Conservation (phyloP, 352 stramenopile species). For the Elongisporangium anandrum region DNA sequence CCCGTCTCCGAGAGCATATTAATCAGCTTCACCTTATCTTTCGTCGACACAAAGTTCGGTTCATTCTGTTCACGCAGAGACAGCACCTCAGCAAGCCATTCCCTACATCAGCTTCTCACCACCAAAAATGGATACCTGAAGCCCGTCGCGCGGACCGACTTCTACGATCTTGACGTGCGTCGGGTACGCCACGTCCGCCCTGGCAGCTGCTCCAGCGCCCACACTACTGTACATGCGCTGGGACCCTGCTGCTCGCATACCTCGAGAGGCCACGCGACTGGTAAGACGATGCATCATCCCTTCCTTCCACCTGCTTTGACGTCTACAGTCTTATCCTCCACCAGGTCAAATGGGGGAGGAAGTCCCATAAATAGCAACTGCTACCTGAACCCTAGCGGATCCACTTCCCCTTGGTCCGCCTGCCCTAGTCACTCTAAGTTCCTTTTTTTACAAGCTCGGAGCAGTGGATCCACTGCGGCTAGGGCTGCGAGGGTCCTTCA, state of each 20-base stretch:
- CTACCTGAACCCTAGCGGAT: not conserved
- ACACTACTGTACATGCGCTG: not conserved
- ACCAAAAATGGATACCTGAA: constrained; percentile 49
- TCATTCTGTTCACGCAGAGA: constrained; percentile 82
- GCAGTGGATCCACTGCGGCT: not conserved
- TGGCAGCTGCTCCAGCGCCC: not conserved
- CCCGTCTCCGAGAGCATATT: constrained; percentile 89
- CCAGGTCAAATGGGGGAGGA: not conserved
- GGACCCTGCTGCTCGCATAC: not conserved
- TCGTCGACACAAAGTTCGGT: constrained; percentile 77
- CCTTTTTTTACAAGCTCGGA: not conserved
- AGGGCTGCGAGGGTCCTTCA: not conserved
- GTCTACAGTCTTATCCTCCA: not conserved
- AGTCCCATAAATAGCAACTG: not conserved
- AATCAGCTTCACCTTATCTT: constrained; percentile 91
- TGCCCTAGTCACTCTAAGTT: not conserved
- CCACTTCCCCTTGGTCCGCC: not conserved
- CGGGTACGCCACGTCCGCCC: constrained; percentile 32
- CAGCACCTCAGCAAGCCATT: not conserved
- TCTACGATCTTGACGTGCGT: constrained; percentile 90
- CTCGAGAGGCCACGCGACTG: not conserved
- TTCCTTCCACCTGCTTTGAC: not conserved
- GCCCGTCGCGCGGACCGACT: constrained; percentile 93
- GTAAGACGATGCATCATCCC: not conserved
- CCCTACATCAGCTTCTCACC: not conserved